Conservation (phyloP, 148 eudicot genomes). For the Dianthus caryophyllus region DNA sequence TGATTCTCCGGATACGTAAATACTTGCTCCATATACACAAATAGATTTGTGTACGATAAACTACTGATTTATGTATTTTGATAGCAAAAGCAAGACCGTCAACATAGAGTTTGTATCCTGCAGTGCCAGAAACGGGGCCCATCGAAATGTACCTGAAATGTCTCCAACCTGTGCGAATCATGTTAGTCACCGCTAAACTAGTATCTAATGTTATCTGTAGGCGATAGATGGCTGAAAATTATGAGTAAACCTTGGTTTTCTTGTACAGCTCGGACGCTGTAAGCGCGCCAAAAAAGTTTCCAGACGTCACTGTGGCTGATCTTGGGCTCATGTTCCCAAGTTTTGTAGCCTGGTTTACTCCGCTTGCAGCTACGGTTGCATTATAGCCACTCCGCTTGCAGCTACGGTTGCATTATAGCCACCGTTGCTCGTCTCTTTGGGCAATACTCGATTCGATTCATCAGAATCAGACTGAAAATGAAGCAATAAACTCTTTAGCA, state of each 20-base stretch:
- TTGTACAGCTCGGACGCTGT: constrained; percentile 84
- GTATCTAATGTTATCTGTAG: not conserved
- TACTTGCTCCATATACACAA: too few species aligned
- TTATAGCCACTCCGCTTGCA: too few species aligned
- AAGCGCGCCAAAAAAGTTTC: constrained; percentile 76
- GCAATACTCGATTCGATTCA: constrained; percentile 39
- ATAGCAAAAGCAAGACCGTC: constrained; percentile 79
- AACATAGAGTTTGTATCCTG: constrained; percentile 80
- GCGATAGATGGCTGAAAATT: not conserved
- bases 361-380: constrained; percentile 49
- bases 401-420: too few species aligned
- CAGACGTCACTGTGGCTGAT: constrained; percentile 69
- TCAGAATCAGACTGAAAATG: constrained; percentile 66
- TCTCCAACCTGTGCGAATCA: constrained; percentile 58
- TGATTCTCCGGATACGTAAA: too few species aligned
- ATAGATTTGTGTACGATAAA: too few species aligned
- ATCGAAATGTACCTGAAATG: constrained; percentile 82
- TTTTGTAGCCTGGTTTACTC: constrained; percentile 43
- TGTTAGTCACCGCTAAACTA: constrained; percentile 3
- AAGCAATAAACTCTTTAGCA: not conserved
- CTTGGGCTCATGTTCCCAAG: constrained; percentile 56
- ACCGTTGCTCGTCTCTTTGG: constrained; percentile 30
- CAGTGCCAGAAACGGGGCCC: constrained; percentile 98
- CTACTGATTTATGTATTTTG: constrained; percentile 89
- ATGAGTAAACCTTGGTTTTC: constrained; percentile 56